phyloP scores from a whole-genome alignment of 2,329 filamentous ascomycete genomes.

The Microcyclospora pomicola region DNA sequence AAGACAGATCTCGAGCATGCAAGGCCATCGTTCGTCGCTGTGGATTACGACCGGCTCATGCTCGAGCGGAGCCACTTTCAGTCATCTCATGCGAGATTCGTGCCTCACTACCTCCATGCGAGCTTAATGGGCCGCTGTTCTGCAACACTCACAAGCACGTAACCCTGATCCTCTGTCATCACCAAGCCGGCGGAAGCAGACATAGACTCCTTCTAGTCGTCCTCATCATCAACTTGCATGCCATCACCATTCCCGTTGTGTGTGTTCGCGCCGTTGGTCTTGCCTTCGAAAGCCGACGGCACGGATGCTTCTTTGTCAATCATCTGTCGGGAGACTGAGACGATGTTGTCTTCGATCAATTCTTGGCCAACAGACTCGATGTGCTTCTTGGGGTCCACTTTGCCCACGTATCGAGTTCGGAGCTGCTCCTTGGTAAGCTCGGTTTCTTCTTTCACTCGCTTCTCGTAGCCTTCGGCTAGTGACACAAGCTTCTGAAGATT shows the following conservation, averaged over 20 bases:
- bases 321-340: conserved; percentile 96
- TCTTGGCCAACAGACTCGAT: conserved; percentile 92
- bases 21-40: no score
- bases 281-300: conserved; percentile 50
- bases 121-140: no score
- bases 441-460: conserved; percentile 96
- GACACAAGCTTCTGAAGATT: conserved; percentile 75
- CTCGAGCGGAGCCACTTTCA: no score
- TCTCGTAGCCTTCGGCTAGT: conserved; percentile 92
- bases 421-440: conserved; percentile 94
- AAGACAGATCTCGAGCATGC: no score
- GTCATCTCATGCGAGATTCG: no score
- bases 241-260: background rate
- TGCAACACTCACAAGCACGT: no score
- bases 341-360: conserved; percentile 98
- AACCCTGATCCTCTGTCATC: no score
- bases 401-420: conserved; percentile 97
- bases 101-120: no score
- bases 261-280: conserved; percentile 7
- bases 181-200: no score
- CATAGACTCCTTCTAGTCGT: no score
- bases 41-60: no score
- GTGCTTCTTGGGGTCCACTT: conserved; percentile 98
- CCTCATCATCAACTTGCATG: conserved; percentile 1
- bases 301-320: conserved; percentile 98